Conservation (phyloP, 2,329 filamentous ascomycete species). For the Ceratocystis lukuohia region DNA sequence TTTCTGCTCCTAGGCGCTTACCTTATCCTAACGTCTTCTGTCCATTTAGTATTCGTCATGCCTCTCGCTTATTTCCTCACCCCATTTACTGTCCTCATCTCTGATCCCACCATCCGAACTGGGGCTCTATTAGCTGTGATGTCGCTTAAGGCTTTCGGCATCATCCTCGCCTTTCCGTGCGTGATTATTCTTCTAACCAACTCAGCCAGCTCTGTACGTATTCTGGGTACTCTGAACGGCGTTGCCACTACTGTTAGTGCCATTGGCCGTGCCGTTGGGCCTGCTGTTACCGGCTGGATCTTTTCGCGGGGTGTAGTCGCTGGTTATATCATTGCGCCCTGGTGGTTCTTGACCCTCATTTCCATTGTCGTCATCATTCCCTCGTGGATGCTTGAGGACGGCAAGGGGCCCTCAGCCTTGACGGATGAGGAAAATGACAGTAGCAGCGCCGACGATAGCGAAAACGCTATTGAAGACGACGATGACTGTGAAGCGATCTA, state of each 20-base stretch:
- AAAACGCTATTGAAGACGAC: slow-evolving; percentile 12
- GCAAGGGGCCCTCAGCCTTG: slow-evolving; percentile 46
- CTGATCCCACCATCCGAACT: slow-evolving; percentile 37
- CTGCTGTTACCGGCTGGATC: slow-evolving; percentile 55
- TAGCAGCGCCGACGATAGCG: slow-evolving; percentile 14
- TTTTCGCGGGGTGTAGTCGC: slow-evolving; percentile 65
- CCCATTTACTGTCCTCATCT: slow-evolving; percentile 61
- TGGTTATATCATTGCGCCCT: slow-evolving; percentile 67
- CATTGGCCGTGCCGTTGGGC: slow-evolving; percentile 65
- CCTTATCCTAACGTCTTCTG: not conserved
- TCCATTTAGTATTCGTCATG: slow-evolving; percentile 42
- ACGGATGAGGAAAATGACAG: slow-evolving; percentile 21
- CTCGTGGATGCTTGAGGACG: slow-evolving; percentile 60
- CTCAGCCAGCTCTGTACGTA: slow-evolving; percentile 57
- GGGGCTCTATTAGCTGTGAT: slow-evolving; percentile 53
- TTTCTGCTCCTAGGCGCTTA: not conserved
- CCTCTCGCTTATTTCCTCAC: slow-evolving; percentile 69
- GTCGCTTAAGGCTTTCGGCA: slow-evolving; percentile 57
- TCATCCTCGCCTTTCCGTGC: slow-evolving; percentile 80
- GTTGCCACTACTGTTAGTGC: slow-evolving; percentile 74
- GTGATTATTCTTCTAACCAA: slow-evolving; percentile 85
- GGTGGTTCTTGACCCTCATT: slow-evolving; percentile 60
- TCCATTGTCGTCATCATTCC: slow-evolving; percentile 55
- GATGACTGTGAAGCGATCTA: slow-evolving; percentile 3
- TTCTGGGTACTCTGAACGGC: slow-evolving; percentile 82